A percentile compares a stretch with the other conserved stretches of the same genome.
phyloP scores from a whole-genome alignment of 169 alveolate genomes.

The Plasmodium reichenowi region DNA sequence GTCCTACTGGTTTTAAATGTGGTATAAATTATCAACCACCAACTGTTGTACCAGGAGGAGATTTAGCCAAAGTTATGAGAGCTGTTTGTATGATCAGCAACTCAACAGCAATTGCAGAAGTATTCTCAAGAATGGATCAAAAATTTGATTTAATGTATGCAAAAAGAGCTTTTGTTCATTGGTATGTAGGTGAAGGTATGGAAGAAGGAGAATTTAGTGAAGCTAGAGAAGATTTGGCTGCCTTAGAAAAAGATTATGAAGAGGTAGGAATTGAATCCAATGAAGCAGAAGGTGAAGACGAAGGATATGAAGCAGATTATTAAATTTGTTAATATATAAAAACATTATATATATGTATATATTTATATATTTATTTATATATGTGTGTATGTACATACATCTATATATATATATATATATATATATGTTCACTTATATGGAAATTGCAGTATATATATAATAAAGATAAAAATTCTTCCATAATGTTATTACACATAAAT shows the following conservation, averaged over 20 bases:
- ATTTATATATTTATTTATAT: constrained; percentile 28
- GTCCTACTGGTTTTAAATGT: constrained; percentile 98
- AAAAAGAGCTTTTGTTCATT: constrained; percentile 99
- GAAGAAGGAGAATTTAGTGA: constrained; percentile 99
- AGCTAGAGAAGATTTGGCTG: constrained; percentile 99
- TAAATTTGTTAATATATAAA: constrained; percentile 3
- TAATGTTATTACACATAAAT: background rate
- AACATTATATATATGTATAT: constrained; percentile 19
- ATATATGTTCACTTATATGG: constrained; percentile 11
- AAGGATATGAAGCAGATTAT: constrained; percentile 75
- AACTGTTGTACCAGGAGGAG: constrained; percentile 99
- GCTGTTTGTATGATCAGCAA: constrained; percentile 99
- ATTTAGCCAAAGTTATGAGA: constrained; percentile 98
- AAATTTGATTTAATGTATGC: constrained; percentile 98
- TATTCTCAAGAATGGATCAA: constrained; percentile 97
- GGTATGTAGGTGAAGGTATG: constrained; percentile 99
- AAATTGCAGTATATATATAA: background rate
- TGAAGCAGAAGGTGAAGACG: constrained; percentile 78
- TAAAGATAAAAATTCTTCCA: background rate
- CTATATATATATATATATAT: background rate
- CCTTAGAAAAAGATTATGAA: constrained; percentile 97
- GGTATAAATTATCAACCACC: constrained; percentile 99
- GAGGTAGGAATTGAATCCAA: constrained; percentile 96
- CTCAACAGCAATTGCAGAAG: constrained; percentile 99
- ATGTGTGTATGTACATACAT: constrained; percentile 20